Evolutionary conservation across 2,329 filamentous ascomycete genomes (phyloP), one percentile per base, ranked within the genome.

Genomic region (Clonostachys rhizophaga): DNA sequence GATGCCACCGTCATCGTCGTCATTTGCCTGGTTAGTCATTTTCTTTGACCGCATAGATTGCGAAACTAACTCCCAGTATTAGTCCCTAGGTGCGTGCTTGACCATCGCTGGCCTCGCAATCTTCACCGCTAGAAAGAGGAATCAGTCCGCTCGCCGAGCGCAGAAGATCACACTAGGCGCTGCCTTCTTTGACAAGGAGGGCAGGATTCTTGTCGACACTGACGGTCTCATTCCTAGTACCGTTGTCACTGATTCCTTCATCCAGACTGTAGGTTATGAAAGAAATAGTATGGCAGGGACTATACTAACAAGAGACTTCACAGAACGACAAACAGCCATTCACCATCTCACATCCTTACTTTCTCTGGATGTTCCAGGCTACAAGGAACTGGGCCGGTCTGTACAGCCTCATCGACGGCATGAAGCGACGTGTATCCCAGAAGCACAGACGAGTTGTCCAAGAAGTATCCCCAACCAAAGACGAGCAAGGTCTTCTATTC

Each of bases 351-450:
- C 89, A 95, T 59, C 81, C 87, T 0, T 81, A 91, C 2, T 95
- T 94, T 64, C 82, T 91, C 44, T 95, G 91, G 91, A 85, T 94
- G 58, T 95, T 88, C 60, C 81, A 87, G 48, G 87, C 89, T 3
- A 89, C 87, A 7, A 78, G 84, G 49, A 86, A 91, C 62, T 96
- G 91, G 91, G 61, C 68, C 8, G 77, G 81, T 39, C 75, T 95
- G 20, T 74, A 74, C 47, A 79, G 82, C 41, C 71, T 94, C 6
- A 30, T 30, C 9, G 24, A 30, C 9, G 24, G 24, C 24, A 39
- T 39, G 36, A 39, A 18, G 14, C 14, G 17, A 18, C 36, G 17
- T 11, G 7, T 39, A 39, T n/a, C 36, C 4, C 36, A 14, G 36
- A 30, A 30, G 9, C 24, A 30, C 9, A 30, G 24, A 30, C 24